phyloP scores from a whole-genome alignment of 2,329 filamentous ascomycete genomes.

The Cadophora sp. region DNA sequence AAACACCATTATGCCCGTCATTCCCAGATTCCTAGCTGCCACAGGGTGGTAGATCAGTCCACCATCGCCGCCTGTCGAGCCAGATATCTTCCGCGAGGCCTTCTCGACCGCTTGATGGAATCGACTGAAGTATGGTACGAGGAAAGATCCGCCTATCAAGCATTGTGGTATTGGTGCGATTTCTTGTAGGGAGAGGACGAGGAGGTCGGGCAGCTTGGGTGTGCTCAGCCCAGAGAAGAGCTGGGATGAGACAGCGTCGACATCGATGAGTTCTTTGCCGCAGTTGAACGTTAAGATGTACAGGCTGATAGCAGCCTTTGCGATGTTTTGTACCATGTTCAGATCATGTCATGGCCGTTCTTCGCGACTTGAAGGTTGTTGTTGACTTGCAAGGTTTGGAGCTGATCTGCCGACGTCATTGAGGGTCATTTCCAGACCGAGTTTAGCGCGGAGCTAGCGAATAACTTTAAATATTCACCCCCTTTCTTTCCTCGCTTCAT shows the following conservation, averaged over 20 bases:
- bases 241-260: conserved; percentile 73
- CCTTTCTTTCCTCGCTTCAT: neutral
- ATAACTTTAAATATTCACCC: conserved; percentile 1
- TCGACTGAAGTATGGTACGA: conserved; percentile 76
- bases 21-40: conserved; percentile 77
- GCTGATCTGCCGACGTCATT: conserved; percentile 12
- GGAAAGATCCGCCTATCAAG: conserved; percentile 83
- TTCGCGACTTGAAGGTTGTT: neutral
- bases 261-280: conserved; percentile 73
- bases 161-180: conserved; percentile 83
- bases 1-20: conserved; percentile 91
- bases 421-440: neutral
- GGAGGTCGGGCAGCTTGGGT: conserved; percentile 66
- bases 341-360: neutral
- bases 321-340: conserved; percentile 8
- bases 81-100: conserved; percentile 56
- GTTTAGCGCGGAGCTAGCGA: neutral
- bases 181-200: conserved; percentile 81
- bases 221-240: conserved; percentile 65
- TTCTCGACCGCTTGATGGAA: conserved; percentile 76
- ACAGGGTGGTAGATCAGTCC: conserved; percentile 69
- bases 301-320: conserved; percentile 64
- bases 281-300: conserved; percentile 93
- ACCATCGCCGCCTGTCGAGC: conserved; percentile 43
- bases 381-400: conserved; percentile 7